These are phyloP conservation scores for Toxicodendron radicans DNA, from an alignment of 345 rosid genomes.

Conservation along the genomic window DNA sequence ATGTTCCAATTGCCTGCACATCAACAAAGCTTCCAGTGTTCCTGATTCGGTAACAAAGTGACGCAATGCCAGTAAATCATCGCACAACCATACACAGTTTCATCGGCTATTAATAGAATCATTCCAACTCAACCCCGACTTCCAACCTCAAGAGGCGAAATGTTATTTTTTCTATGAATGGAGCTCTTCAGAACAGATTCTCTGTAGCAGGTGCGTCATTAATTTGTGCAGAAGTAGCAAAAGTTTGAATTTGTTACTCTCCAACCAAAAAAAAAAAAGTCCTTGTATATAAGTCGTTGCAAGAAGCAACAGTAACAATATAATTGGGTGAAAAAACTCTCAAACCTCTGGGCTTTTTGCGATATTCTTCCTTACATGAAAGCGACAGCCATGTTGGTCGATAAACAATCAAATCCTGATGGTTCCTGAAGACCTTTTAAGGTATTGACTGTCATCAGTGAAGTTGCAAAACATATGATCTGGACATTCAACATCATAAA, in stretches of 20 bases:
- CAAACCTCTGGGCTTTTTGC: slow-evolving; percentile 61
- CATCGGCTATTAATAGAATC: slow-evolving; percentile 79
- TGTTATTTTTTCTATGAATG: slow-evolving; percentile 78
- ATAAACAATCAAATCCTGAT: slow-evolving; percentile 84
- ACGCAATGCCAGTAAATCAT: slow-evolving; percentile 87
- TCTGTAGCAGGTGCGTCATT: slow-evolving; percentile 69
- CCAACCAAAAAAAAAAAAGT: slow-evolving; percentile 74
- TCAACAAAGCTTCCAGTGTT: slow-evolving; percentile 86
- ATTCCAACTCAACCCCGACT: slow-evolving; percentile 78
- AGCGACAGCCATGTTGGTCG: slow-evolving; percentile 82
- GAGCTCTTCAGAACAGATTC: slow-evolving; percentile 79
- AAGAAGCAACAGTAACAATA: slow-evolving; percentile 77
- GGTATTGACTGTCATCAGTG: slow-evolving; percentile 92
- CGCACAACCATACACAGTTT: slow-evolving; percentile 83
- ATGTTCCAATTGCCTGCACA: slow-evolving; percentile 78
- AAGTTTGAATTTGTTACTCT: slow-evolving; percentile 70
- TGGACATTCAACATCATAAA: slow-evolving; percentile 84
- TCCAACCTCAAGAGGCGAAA: slow-evolving; percentile 82
- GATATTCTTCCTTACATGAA: slow-evolving; percentile 56
- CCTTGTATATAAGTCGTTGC: slow-evolving; percentile 84
- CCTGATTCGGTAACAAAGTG: slow-evolving; percentile 84
- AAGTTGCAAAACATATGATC: slow-evolving; percentile 90
- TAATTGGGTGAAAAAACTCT: slow-evolving; percentile 80
- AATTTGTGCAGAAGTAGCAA: slow-evolving; percentile 87
- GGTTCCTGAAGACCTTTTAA: slow-evolving; percentile 76